Evolutionary conservation across 1,139 yeast species (phyloP), one percentile per base, ranked within the genome.

Genomic region (Saccharomycopsis hybrid): DNA sequence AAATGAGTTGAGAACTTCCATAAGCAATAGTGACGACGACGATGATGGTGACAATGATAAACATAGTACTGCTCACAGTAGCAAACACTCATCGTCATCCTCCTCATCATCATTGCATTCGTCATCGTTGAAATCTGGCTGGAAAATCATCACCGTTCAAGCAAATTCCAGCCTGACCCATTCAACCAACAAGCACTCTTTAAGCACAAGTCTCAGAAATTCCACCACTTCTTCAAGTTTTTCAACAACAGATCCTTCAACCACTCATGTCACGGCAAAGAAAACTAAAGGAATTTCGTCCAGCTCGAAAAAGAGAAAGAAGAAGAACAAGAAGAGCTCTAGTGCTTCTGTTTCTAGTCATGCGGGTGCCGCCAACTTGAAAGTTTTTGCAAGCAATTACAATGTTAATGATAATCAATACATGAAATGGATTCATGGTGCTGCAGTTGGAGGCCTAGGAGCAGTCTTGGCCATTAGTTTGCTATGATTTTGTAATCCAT

Each of bases 301-400:
- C n/a, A 29, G 33, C 1, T 33, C 30, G 43, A 40, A 40, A 40
- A 40, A 28, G 18, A 40, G 30, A 40, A 36, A 36, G 30, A 32
- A 40, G 7, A 48, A 38, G 36, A 43, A 43, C n/a, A 48, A 48
- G 46, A 48, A 43, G 37, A 36, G 30, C 2, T 24, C 47, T 24
- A 38, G 41, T 30, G 50, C 50, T 8, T 48, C 50, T 5, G 13
- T 43, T 13, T 31, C 31, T 11, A 38, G 44, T 8, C 46, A 48
- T n/a, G 50, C 36, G 29, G 50, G 44, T 4, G 47, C 47, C 30
- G 33, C 24, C 11, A 11, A 32, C 11, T 11, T 40, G n/a, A n/a
- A n/a, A n/a, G n/a, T n/a, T n/a, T n/a, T n/a, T n/a, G n/a, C n/a
- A n/a, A n/a, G n/a, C n/a, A n/a, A n/a, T n/a, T n/a, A n/a, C n/a